Conservation (phyloP, 371 early-diverging fungal genomes). For the Mucor saturninus region DNA sequence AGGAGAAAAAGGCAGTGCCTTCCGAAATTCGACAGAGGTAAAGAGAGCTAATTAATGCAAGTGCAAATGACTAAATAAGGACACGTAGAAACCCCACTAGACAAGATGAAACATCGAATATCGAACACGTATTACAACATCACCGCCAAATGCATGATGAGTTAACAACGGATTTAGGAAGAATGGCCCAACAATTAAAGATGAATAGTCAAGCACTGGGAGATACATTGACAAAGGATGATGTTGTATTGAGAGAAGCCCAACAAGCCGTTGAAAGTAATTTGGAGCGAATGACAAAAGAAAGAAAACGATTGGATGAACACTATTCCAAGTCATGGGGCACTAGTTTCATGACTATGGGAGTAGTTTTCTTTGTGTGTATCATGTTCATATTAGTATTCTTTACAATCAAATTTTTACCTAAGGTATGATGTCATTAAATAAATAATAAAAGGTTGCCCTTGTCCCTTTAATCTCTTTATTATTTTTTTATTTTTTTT, state of each 20-base stretch:
- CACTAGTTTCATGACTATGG: conserved; percentile 73
- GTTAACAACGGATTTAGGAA: conserved; percentile 65
- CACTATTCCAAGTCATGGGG: conserved; percentile 69
- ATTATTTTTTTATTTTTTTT: not conserved
- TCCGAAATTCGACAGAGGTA: conserved; percentile 21
- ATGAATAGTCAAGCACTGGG: conserved; percentile 66
- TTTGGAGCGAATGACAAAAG: conserved; percentile 49
- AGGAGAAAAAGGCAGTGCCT: conserved; percentile 1
- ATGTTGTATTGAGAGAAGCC: conserved; percentile 43
- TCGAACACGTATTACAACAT: conserved; percentile 64
- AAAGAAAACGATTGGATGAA: conserved; percentile 57
- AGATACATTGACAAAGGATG: conserved; percentile 64
- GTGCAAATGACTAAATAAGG: not conserved
- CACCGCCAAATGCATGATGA: conserved; percentile 74
- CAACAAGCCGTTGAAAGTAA: conserved; percentile 56
- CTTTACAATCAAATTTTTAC: conserved; percentile 70
- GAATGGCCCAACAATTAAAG: conserved; percentile 72
- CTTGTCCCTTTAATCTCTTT: not conserved
- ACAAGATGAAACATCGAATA: conserved; percentile 41
- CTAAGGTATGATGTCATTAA: conserved; percentile 52
- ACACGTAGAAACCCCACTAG: conserved; percentile 7
- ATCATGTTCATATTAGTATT: conserved; percentile 72
- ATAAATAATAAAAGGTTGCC: conserved; percentile 1
- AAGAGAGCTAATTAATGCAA: conserved; percentile 5
- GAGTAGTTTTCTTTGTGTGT: conserved; percentile 65